These are phyloP conservation scores for Durusdinium trenchii DNA, from an alignment of 73 alveolate genomes.

Conservation along the genomic window DNA sequence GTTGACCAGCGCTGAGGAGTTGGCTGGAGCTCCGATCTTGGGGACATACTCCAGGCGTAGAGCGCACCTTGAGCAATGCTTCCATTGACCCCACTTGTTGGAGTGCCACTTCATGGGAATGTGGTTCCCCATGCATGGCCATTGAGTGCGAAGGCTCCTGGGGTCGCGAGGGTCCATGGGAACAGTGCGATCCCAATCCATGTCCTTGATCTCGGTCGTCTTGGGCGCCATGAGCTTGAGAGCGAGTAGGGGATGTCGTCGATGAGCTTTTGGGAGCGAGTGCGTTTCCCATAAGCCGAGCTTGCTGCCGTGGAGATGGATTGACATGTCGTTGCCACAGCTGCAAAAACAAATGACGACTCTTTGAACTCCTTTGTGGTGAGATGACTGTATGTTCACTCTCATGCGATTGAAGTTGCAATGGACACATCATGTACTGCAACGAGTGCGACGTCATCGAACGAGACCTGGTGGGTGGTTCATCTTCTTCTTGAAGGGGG, in stretches of 20 bases:
- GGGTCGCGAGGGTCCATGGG: constrained; percentile 14
- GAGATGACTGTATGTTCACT: neutral
- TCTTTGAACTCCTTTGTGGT: neutral
- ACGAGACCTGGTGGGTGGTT: neutral
- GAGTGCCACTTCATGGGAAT: neutral
- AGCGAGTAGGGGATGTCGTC: neutral
- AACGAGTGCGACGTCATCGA: too few species aligned
- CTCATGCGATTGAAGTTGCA: neutral
- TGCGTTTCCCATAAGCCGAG: neutral
- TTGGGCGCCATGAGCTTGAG: constrained; percentile 14
- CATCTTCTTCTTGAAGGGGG: neutral
- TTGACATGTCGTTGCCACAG: neutral
- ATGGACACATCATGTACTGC: neutral
- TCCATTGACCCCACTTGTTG: constrained; percentile 8
- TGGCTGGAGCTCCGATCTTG: constrained; percentile 6
- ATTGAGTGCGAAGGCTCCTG: neutral
- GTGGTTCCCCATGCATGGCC: constrained; percentile 34
- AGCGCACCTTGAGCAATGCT: neutral
- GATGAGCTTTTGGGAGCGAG: neutral
- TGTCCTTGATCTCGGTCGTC: neutral
- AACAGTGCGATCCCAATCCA: neutral
- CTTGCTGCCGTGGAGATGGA: too few species aligned
- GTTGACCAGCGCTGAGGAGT: neutral
- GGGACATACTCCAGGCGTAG: constrained; percentile 4
- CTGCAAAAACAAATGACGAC: neutral